Base-by-base conservation (phyloP, 73 alveolate genomes). In the Symbiodinium natans region DNA sequence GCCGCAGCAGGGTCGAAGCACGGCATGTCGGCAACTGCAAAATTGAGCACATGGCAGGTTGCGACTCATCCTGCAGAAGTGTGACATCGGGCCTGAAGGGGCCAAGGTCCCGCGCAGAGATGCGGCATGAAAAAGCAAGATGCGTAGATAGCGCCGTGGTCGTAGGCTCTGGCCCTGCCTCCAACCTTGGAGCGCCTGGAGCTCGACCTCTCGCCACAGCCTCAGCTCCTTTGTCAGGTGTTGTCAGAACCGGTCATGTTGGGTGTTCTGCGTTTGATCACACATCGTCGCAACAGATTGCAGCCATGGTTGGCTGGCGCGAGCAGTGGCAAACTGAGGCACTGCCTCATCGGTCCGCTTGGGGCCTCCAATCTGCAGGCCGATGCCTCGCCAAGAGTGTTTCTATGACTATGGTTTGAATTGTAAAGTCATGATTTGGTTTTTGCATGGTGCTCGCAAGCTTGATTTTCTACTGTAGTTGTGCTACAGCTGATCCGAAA, bases 21-120 rank as follows among this genome's bases (percentile, higher is more conserved):
- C n/a, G n/a, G n/a, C n/a, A n/a, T n/a, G n/a, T n/a, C n/a, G n/a
- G n/a, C n/a, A n/a, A n/a, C n/a, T n/a, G n/a, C n/a, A n/a, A n/a
- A n/a, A n/a, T n/a, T n/a, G n/a, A n/a, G n/a, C n/a, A n/a, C n/a
- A n/a, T 8, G 19, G 43, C 41, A 88, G 86, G 95, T 29, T 88
- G 73, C 84, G 95, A 19, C 95, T 88, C n/a, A 38, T 88, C 33
- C 42, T 88, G 95, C 95, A 88, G 41, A 88, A 88, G 85, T 88
- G 95, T 34, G 95, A 88, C 71, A 59, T 88, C 39, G 95, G 95
- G 23, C 95, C 95, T 3, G 95, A 88, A 39, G 95, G 95, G 1
- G 95, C 95, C 73, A 88, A 88, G 85, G 95, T 33, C 36, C 39
- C 15, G 82, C 82, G 10, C 36, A 0, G 43, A 0, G 31, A 73